Percentiles rank a stretch among this genome's conserved stretches.
phyloP scores from a whole-genome alignment of 2,329 filamentous ascomycete genomes.

The Fusarium compactum region DNA sequence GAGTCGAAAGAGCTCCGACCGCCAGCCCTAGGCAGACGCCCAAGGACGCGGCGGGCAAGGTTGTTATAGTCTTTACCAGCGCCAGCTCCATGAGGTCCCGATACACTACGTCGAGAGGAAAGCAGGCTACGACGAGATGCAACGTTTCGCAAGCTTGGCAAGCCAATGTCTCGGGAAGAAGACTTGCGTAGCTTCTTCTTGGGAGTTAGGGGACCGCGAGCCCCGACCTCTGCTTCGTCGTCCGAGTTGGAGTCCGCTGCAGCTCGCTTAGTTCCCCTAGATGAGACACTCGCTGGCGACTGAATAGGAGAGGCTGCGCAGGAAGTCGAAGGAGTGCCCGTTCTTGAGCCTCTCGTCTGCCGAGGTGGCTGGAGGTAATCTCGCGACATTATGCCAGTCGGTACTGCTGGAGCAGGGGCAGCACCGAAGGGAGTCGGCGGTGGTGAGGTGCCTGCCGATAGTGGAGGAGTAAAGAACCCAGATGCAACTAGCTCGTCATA shows the following conservation, averaged over 20 bases:
- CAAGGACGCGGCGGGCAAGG: constrained; percentile 46
- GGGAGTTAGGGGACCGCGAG: constrained; percentile 45
- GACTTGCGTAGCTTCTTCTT: constrained; percentile 67
- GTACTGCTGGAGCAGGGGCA: constrained; percentile 38
- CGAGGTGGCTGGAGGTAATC: constrained; percentile 37
- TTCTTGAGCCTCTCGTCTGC: constrained; percentile 47
- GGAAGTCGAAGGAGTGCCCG: constrained; percentile 40
- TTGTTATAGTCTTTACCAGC: constrained; percentile 41
- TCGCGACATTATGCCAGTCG: constrained; percentile 29
- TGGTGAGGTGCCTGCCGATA: constrained; percentile 29
- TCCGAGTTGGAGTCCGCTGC: constrained; percentile 53
- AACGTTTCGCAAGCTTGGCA: constrained; percentile 51
- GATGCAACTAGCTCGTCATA: constrained; percentile 46
- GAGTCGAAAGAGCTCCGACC: constrained; percentile 33
- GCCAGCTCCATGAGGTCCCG: constrained; percentile 38
- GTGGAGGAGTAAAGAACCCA: constrained; percentile 44
- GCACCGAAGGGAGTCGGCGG: constrained; percentile 34
- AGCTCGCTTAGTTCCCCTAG: constrained; percentile 65
- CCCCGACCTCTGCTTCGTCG: constrained; percentile 48
- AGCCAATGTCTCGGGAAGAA: constrained; percentile 58
- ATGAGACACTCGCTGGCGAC: constrained; percentile 53
- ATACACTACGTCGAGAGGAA: constrained; percentile 47
- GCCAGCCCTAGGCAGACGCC: constrained; percentile 40
- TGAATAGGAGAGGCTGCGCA: constrained; percentile 43
- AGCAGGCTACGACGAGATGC: constrained; percentile 43